Conservation (phyloP, 176 grass and related monocot species). For the Rhynchospora pubera region DNA sequence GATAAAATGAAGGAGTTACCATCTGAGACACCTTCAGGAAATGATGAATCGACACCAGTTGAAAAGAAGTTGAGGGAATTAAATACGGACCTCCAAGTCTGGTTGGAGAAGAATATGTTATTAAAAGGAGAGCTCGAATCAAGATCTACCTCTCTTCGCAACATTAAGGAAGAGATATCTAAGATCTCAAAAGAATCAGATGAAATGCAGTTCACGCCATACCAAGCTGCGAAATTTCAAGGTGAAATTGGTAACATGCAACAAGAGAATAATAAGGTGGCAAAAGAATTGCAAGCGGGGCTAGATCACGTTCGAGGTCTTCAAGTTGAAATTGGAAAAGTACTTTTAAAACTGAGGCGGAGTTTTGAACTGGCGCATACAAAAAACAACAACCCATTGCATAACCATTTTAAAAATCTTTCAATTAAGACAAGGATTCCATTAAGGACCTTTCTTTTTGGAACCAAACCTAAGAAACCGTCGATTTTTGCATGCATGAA, state of each 20-base stretch:
- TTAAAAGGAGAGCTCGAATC: slow-evolving; percentile 57
- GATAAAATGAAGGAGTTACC: slow-evolving; percentile 23
- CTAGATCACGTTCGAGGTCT: slow-evolving; percentile 64
- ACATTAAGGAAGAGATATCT: slow-evolving; percentile 75
- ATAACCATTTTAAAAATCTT: slow-evolving; percentile 46
- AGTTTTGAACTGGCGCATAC: slow-evolving; percentile 13
- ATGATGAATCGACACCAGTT: slow-evolving; percentile 5
- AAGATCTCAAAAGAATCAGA: slow-evolving; percentile 27
- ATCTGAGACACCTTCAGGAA: background rate
- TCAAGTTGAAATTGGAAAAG: slow-evolving; percentile 54
- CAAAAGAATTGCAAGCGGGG: slow-evolving; percentile 60
- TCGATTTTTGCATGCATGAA: slow-evolving; percentile 84
- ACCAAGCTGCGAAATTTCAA: slow-evolving; percentile 81
- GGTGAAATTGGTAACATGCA: slow-evolving; percentile 90
- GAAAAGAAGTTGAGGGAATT: slow-evolving; percentile 54
- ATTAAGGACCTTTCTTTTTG: slow-evolving; percentile 73
- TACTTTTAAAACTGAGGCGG: slow-evolving; percentile 37
- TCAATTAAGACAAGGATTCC: slow-evolving; percentile 63
- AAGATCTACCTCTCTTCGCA: slow-evolving; percentile 48
- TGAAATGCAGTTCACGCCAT: slow-evolving; percentile 43
- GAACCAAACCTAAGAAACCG: slow-evolving; percentile 67
- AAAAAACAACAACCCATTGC: slow-evolving; percentile 3
- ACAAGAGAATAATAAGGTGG: slow-evolving; percentile 76
- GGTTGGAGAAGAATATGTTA: slow-evolving; percentile 72
- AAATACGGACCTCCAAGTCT: slow-evolving; percentile 89